Conservation (phyloP, 257 asterid genomes). For the Scutellaria minor region DNA sequence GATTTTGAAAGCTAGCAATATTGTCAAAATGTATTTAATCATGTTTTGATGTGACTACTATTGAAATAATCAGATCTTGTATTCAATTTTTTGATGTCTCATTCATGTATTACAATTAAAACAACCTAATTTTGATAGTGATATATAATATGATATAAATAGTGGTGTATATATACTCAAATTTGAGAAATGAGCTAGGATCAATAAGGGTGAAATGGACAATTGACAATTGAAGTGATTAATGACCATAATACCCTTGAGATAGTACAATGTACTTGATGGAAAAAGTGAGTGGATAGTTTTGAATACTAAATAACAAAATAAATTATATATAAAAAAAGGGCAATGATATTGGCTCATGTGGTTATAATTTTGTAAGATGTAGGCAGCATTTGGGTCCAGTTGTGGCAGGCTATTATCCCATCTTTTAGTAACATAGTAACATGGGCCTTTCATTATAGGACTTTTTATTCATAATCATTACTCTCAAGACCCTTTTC, state of each 20-base stretch:
- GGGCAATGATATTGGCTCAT: conserved; percentile 40
- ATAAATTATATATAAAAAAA: background rate
- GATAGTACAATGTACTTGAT: background rate
- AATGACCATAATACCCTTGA: conserved; percentile 25
- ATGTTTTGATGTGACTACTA: background rate
- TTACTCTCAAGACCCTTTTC: conserved; percentile 40
- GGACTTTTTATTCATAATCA: conserved; percentile 42
- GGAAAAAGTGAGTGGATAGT: background rate
- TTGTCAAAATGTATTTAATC: background rate
- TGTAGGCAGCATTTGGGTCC: conserved; percentile 48
- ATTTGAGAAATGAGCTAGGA: too few relatives aligned
- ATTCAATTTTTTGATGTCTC: too few relatives aligned
- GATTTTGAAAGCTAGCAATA: conserved; percentile 10
- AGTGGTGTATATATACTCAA: too few relatives aligned
- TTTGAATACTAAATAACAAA: conserved; percentile 1
- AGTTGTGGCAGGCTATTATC: conserved; percentile 41
- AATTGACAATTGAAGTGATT: too few relatives aligned
- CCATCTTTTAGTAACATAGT: conserved; percentile 62
- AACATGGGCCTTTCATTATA: conserved; percentile 51
- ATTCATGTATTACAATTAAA: too few relatives aligned
- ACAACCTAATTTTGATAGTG: too few relatives aligned
- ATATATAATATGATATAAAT: too few relatives aligned
- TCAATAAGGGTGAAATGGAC: background rate
- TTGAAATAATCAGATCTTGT: too few relatives aligned
- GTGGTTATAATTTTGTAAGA: conserved; percentile 31